Conservation (phyloP, 2,329 filamentous ascomycete genomes). For the Hymenoscyphus repandus region DNA sequence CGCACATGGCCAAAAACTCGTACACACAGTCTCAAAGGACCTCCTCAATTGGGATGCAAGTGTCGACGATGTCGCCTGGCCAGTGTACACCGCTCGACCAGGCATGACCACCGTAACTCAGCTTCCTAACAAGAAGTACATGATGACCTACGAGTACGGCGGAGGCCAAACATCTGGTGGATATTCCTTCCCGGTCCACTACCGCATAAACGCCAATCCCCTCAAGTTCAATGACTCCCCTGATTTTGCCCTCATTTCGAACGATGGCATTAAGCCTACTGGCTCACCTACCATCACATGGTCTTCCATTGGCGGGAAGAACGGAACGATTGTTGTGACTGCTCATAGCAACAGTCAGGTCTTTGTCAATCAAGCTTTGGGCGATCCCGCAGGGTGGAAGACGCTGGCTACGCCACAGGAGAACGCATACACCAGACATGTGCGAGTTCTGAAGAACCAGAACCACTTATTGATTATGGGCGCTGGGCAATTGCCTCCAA, state of each 20-base stretch:
- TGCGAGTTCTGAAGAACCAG: conserved; percentile 27
- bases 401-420: conserved; percentile 24
- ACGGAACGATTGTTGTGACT: conserved; percentile 30
- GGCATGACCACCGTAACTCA: conserved; percentile 61
- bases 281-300: conserved; percentile 29
- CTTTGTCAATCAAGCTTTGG: conserved; percentile 28
- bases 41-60: conserved; percentile 53
- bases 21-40: conserved; percentile 51
- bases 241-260: conserved; percentile 22
- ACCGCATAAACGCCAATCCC: conserved; percentile 28
- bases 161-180: conserved; percentile 15
- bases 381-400: conserved; percentile 26
- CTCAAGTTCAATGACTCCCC: conserved; percentile 24
- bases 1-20: conserved; percentile 61
- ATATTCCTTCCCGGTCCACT: conserved; percentile 30
- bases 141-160: conserved; percentile 55
- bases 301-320: conserved; percentile 25
- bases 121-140: conserved; percentile 50
- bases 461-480: conserved; percentile 30
- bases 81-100: conserved; percentile 57
- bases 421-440: conserved; percentile 25
- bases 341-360: conserved; percentile 20
- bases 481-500: conserved; percentile 26
- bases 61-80: conserved; percentile 58
- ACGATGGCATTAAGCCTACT: conserved; percentile 23